Base-by-base conservation (phyloP, 2,329 filamentous ascomycete genomes). In the Pseudocercospora macadamiae region DNA sequence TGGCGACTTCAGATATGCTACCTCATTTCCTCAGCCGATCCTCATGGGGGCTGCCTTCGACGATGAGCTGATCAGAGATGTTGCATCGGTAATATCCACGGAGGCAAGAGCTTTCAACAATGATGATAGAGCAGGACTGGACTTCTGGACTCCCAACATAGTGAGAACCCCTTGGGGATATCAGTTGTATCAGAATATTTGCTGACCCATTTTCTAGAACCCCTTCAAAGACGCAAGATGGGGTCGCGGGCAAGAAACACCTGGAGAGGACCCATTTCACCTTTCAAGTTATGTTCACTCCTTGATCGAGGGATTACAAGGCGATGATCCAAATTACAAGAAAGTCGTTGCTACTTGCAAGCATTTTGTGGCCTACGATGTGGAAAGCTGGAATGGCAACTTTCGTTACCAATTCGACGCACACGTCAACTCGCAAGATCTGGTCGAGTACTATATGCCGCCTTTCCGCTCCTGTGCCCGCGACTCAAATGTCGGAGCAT, bases 21-120 rank as follows among this genome's bases (percentile, higher is more conserved):
- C 87, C 0, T 85, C 83, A 0, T 89, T 89, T 66, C 86, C 87
- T 0, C 81, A 83, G 68, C 86, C 86, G 0, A 86, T 90, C 52
- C 72, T 82, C 1, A 81, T 86, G 65, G 82, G 82, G 19, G 85
- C 86, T 0, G 81, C 86, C 0, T 86, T 89, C 62, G 85, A 89
- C 62, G 85, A 88, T 62, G 79, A 80, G 0, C 72, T 89, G 28
- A 82, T 89, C 62, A 70, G 79, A 18, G 74, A 79, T 4, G 81
- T 89, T 2, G 86, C 81, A 2, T 76, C 71, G 1, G 79, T 85
- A 4, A 79, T 86, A 28, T 76, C 76, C 4, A 88, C 82, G 0
- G 86, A 90, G 68, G 85, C 84, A 0, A 78, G 87, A 36, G 86
- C 87, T 0, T 89, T 88, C 68, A 85, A 78, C 66, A 89, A 89